Evolutionary conservation across 306 rosid genomes (phyloP), one percentile per base, ranked within the genome.

Genomic region (Cyamopsis tetragonoloba): DNA sequence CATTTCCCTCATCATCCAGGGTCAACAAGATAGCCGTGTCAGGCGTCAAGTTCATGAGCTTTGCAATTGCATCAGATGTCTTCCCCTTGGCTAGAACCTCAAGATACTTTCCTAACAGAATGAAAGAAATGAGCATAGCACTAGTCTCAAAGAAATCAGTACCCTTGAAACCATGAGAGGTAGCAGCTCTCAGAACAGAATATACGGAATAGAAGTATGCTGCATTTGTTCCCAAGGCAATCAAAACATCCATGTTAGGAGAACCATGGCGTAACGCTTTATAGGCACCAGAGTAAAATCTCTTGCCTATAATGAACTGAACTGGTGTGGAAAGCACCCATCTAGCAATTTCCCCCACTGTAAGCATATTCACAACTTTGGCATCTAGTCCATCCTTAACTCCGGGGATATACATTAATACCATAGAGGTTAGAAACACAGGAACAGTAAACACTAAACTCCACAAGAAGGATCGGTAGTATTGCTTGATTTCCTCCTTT

Each of bases 81-180:
- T 79, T 89, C 15, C 93, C 96, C 58, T 87, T 89, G 1, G 96
- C 95, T 44, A 87, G 54, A 74, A 85, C 87, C 68, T 89, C 96
- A 18, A 89, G 48, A 50, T 89, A 87, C 83, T 89, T 89, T 0
- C 96, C 96, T 9, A 89, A 50, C 14, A 89, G 74, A 70, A 89
- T 89, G 57, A 89, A 89, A 4, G 93, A 75, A 35, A 89, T 83
- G 0, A 89, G 88, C 96, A 87, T 89, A 4, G 89, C 28, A 31
- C 96, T 87, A 1, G 96, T 89, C 84, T 89, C 96, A 65, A 89
- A 87, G 71, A 87, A 89, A 78, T 89, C 96, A 0, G 72, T 83
- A 3, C 96, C 96, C 34, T 55, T 43, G 72, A 89, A 89, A 43
- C 66, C 67, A 14, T 43, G 72, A 17, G 84, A 77, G 10, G 62